Evolutionary conservation across 2,329 filamentous ascomycete species (phyloP).

Genomic region (Cucurbitaria berberidis): DNA sequence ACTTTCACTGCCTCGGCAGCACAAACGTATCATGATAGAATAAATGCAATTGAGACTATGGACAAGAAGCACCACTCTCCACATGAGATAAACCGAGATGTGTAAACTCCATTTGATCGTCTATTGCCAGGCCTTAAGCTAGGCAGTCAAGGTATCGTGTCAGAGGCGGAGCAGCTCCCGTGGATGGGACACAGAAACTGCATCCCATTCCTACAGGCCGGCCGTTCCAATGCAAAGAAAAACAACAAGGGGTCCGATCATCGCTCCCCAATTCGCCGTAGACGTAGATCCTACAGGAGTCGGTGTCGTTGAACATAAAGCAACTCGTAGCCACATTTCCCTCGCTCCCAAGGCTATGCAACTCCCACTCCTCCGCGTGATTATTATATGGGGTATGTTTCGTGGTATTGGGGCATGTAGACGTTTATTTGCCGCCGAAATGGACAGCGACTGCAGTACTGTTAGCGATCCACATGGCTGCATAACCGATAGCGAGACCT

Average conservation of each 20-base stretch:
- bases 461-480: constrained; percentile 13
- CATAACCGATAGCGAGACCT: constrained; percentile 49
- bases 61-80: constrained; percentile 25
- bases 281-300: constrained; percentile 42
- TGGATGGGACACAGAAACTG: constrained; percentile 20
- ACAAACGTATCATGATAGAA: background rate
- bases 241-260: constrained; percentile 42
- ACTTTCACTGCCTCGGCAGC: too few species aligned
- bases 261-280: constrained; percentile 46
- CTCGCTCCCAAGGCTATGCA: constrained; percentile 25
- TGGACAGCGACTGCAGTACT: constrained; percentile 38
- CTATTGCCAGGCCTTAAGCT: constrained; percentile 33
- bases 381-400: constrained; percentile 41
- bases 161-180: constrained; percentile 24
- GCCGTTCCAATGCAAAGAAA: constrained; percentile 44
- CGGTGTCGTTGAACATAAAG: constrained; percentile 31
- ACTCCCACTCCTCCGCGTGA: constrained; percentile 26
- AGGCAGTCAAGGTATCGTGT: constrained; percentile 32
- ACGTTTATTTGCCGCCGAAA: constrained; percentile 32
- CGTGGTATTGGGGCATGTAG: constrained; percentile 34
- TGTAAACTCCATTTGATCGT: constrained; percentile 45
- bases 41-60: constrained; percentile 22
- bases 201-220: constrained; percentile 31
- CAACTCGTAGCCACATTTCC: constrained; percentile 31
- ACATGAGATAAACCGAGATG: constrained; percentile 16